Evolutionary conservation across 2,329 filamentous ascomycete species (phyloP).

Genomic region (Phaeosphaeria sp.): DNA sequence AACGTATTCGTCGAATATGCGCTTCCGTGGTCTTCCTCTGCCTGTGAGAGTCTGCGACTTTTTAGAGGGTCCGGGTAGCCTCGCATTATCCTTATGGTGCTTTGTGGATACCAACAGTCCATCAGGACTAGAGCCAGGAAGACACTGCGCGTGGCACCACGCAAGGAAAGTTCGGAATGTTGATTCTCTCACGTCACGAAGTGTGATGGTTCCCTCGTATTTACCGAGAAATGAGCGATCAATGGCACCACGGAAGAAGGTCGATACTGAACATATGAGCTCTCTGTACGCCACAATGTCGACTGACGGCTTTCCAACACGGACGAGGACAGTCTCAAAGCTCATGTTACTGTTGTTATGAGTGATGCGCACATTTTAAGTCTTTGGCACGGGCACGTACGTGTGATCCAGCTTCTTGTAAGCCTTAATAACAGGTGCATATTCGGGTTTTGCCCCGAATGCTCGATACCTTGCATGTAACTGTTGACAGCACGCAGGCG

Average conservation of each 20-base stretch:
- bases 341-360: conserved; percentile 9
- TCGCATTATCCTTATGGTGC: neutral
- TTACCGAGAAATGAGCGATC: conserved; percentile 9
- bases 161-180: conserved; percentile 8
- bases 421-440: neutral
- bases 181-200: conserved; percentile 5
- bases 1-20: conserved; percentile 7
- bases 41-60: neutral
- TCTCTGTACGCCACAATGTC: conserved; percentile 14
- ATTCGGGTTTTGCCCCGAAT: neutral
- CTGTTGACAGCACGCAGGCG: neutral
- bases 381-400: neutral
- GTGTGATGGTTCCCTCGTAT: conserved; percentile 6
- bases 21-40: conserved; percentile 1
- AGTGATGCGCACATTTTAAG: neutral
- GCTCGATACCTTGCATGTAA: neutral
- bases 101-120: neutral
- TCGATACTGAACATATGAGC: conserved; percentile 12
- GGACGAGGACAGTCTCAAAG: conserved; percentile 15
- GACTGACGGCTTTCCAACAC: conserved; percentile 5
- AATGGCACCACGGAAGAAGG: conserved; percentile 14
- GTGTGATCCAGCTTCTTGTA: neutral
- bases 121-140: neutral
- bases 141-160: conserved; percentile 5
- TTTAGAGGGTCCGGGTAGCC: neutral